A percentile compares a stretch with the other conserved stretches of the same genome.
Evolutionary conservation across 495 filamentous ascomycete genomes (phyloP).

Genomic region (Xylaria castorea): DNA sequence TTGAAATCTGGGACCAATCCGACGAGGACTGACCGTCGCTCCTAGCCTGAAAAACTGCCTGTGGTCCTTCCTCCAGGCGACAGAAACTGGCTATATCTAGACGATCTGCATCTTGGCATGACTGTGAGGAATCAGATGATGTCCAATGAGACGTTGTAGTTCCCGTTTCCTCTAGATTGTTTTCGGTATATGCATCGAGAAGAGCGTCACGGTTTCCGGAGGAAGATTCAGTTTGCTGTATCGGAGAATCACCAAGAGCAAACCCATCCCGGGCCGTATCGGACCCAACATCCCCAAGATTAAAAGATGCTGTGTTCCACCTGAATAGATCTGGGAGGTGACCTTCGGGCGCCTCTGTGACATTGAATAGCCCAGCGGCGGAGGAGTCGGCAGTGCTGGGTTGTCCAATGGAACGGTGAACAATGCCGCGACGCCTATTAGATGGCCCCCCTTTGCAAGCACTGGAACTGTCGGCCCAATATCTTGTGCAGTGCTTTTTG

Average conservation of each 20-base stretch:
- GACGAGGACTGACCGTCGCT: not conserved
- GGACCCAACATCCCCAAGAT: not conserved
- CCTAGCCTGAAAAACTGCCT: not conserved
- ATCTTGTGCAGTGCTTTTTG: conserved; percentile 42
- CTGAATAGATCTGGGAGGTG: not conserved
- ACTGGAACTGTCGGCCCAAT: conserved; percentile 33
- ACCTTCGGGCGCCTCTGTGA: not conserved
- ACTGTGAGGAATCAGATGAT: no score
- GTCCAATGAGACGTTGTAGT: no score
- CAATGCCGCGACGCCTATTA: not conserved
- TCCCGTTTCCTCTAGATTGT: no score
- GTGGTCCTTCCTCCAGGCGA: no score
- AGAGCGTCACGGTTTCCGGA: no score
- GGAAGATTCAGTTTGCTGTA: not conserved
- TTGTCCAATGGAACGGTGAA: not conserved
- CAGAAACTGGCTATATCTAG: no score
- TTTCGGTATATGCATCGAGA: no score
- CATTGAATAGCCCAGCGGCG: not conserved
- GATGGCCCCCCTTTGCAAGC: not conserved
- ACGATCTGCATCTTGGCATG: no score
- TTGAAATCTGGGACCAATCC: not conserved
- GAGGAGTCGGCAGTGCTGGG: not conserved
- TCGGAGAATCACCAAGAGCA: not conserved
- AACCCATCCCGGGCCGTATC: not conserved
- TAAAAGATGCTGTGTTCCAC: not conserved